A percentile compares a stretch with the other conserved stretches of the same genome.
phyloP scores from a whole-genome alignment of 495 filamentous ascomycete genomes.

The Daldinia grandis region DNA sequence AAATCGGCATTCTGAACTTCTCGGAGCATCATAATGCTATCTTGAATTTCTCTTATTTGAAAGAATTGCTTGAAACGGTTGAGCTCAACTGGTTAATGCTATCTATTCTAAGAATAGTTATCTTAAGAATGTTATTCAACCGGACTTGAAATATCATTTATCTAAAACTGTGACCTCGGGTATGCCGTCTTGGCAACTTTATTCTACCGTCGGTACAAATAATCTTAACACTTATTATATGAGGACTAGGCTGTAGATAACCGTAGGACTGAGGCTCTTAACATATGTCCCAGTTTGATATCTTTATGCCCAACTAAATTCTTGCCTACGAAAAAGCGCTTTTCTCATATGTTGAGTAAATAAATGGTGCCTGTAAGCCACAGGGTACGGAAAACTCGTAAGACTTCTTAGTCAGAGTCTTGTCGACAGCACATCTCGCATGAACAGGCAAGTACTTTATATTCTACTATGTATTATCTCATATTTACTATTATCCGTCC shows the following conservation, averaged over 20 bases:
- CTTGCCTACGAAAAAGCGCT: not conserved
- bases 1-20: no score
- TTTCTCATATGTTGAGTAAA: not conserved
- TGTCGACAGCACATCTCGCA: not conserved
- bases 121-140: not conserved
- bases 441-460: not conserved
- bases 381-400: not conserved
- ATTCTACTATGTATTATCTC: slow-evolving; percentile 7
- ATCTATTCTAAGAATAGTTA: not conserved
- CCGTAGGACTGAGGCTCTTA: not conserved
- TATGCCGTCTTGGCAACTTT: slow-evolving; percentile 37
- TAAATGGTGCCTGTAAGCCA: not conserved
- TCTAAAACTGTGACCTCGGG: slow-evolving; percentile 23
- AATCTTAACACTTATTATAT: slow-evolving; percentile 1
- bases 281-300: not conserved
- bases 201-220: slow-evolving; percentile 8
- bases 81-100: not conserved
- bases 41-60: not conserved
- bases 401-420: slow-evolving; percentile 9
- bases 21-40: no score
- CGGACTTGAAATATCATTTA: not conserved
- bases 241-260: not conserved
- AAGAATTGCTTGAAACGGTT: not conserved
- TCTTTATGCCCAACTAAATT: not conserved
- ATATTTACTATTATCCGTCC: not conserved